Base-by-base conservation (phyloP, 164 flowering plant species). In the Magnolia officinalis region DNA sequence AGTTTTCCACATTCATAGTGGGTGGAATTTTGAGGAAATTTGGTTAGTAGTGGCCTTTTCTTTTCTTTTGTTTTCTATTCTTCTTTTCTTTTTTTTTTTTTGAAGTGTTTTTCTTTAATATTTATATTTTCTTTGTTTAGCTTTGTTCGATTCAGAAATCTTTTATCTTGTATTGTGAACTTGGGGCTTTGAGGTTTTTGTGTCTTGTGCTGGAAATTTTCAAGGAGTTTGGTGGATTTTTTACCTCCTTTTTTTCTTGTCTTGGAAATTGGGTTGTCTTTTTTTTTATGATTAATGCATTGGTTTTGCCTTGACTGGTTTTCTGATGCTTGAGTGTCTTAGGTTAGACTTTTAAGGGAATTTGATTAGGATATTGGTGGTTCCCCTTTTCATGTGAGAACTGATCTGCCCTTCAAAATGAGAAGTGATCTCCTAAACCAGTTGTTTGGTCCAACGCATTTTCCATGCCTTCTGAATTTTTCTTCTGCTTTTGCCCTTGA, bases 191-290 rank as follows among this genome's bases (percentile, higher is more conserved):
- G 20, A 16, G 52, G 20, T 18, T 31, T 31, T 6, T 75, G n/a
- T 55, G 10, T n/a, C 10, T 52, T 37, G 66, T 20, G 71, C 13
- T 67, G 71, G 24, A 64, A 24, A 31, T 8, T 67, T 24, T 67
- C 70, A 55, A 65, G n/a, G 29, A 49, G 51, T 75, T 67, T 67
- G 21, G 75, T 73, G 50, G 23, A 59, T 2, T 31, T 73, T 31
- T 26, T 55, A 21, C 18, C n/a, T 18, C n/a, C 2, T 59, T 61
- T 72, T 8, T 52, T 58, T n/a, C n/a, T 37, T 37, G 45, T 4
- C 18, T 59, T 55, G 19, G 24, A 23, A 18, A 24, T 52, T 20
- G 4, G 8, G 23, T 29, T 8, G n/a, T 68, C 19, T 19, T 26
- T 19, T 26, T 68, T 59, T 59, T 50, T 23, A 10, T 51, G 13